Percentiles rank a stretch among this genome's conserved stretches.
These are phyloP conservation scores for Pulveroboletus ravenelii DNA, from an alignment of 768 basidiomycete species.

Conservation along the genomic window DNA sequence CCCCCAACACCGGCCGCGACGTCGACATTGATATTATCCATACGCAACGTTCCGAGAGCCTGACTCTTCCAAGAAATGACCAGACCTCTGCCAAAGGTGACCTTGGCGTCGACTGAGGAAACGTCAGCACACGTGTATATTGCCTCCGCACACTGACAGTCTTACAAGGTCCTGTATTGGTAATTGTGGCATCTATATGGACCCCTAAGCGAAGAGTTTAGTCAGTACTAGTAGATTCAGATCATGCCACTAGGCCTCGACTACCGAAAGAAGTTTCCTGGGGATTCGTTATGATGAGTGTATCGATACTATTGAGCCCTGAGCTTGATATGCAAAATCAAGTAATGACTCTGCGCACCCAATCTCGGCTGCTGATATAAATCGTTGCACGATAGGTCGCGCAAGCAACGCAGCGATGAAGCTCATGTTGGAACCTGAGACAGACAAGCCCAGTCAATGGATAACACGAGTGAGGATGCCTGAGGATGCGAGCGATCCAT, in stretches of 20 bases:
- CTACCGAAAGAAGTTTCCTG: conserved; percentile 54
- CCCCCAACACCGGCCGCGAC: conserved; percentile 65
- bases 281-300: conserved; percentile 59
- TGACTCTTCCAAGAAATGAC: conserved; percentile 56
- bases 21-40: conserved; percentile 46
- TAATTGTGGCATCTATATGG: conserved; percentile 55
- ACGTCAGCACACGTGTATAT: conserved; percentile 4
- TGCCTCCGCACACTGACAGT: conserved; percentile 1
- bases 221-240: background rate
- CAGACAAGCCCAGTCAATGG: too few species aligned
- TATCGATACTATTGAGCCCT: conserved; percentile 42
- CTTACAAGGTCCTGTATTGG: conserved; percentile 70
- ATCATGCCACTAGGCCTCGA: background rate
- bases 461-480: too few species aligned
- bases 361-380: conserved; percentile 54
- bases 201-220: conserved; percentile 34
- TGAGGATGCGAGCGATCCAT: too few species aligned
- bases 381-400: conserved; percentile 67
- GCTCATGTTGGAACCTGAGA: background rate
- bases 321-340: background rate
- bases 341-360: conserved; percentile 35
- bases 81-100: conserved; percentile 60
- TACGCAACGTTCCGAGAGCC: conserved; percentile 53
- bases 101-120: conserved; percentile 56
- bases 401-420: conserved; percentile 66